These are phyloP conservation scores for Lavandula angustifolia DNA, from an alignment of 257 asterid genomes.

Conservation along the genomic window DNA sequence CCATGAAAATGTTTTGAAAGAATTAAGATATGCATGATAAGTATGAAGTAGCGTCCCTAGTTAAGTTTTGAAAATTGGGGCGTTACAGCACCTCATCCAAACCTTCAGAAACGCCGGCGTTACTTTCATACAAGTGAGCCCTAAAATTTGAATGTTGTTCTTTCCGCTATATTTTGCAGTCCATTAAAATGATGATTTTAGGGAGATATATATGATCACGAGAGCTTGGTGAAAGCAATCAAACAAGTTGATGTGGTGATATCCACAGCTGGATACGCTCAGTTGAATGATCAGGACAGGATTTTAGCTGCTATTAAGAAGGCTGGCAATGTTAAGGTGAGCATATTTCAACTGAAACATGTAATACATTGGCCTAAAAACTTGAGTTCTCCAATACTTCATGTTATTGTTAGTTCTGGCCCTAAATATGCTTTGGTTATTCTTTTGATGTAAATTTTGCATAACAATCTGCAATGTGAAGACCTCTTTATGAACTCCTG, in stretches of 20 bases:
- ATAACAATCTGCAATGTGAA: neutral
- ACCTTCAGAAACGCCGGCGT: constrained; percentile 49
- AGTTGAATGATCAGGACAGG: constrained; percentile 50
- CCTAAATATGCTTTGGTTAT: neutral
- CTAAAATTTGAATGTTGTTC: neutral
- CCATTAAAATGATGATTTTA: constrained; percentile 1
- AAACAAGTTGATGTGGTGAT: constrained; percentile 70
- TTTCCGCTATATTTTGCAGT: neutral
- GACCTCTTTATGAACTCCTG: neutral
- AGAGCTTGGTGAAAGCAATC: constrained; percentile 56
- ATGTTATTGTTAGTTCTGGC: neutral
- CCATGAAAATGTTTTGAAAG: too few species aligned
- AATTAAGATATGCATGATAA: too few species aligned
- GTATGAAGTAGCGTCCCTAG: too few species aligned
- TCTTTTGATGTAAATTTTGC: neutral
- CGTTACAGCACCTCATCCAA: constrained; percentile 45
- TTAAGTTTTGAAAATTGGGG: too few species aligned
- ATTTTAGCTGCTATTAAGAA: constrained; percentile 57
- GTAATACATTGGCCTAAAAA: neutral
- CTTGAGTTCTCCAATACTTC: neutral
- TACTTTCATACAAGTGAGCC: constrained; percentile 38
- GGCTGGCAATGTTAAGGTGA: constrained; percentile 58
- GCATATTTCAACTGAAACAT: neutral
- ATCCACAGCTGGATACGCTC: constrained; percentile 50
- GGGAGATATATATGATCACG: constrained; percentile 62